Percentiles rank a stretch among this genome's conserved stretches.
Evolutionary conservation across 768 basidiomycete genomes (phyloP).

Genomic region (Tylopilus subfusipes): DNA sequence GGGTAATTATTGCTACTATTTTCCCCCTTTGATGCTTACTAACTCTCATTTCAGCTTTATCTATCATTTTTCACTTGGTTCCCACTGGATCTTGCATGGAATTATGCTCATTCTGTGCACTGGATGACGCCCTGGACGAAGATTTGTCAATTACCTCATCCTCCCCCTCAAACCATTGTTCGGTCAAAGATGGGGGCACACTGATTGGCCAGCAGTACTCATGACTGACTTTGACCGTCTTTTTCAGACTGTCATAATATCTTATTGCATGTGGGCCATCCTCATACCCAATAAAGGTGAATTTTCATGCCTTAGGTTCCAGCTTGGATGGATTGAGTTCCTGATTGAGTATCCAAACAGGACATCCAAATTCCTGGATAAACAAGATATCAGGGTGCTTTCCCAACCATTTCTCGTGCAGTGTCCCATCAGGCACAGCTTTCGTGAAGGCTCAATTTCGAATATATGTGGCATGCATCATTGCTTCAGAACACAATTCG

Average conservation of each 20-base stretch:
- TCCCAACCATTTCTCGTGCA: background rate
- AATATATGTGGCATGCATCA: background rate
- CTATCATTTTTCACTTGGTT: too few species aligned
- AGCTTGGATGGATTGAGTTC: background rate
- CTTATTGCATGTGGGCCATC: background rate
- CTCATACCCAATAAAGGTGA: background rate
- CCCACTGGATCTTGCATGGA: too few species aligned
- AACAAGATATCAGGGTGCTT: background rate
- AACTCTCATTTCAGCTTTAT: background rate
- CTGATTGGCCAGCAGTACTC: background rate
- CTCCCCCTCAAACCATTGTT: background rate
- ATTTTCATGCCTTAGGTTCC: background rate
- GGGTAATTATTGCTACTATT: too few species aligned
- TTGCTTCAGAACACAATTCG: background rate
- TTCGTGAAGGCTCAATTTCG: background rate
- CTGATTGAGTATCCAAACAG: background rate
- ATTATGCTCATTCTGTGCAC: too few species aligned
- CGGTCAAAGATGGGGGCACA: too few species aligned
- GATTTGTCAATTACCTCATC: background rate
- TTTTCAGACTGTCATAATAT: background rate
- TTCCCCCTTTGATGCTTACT: background rate
- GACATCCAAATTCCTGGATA: background rate
- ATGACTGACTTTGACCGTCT: slow-evolving; percentile 21
- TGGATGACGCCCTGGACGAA: background rate
- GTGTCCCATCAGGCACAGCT: background rate